Evolutionary conservation across 2,329 filamentous ascomycete genomes (phyloP), one percentile per base, ranked within the genome.

Genomic region (Colletotrichum coccodes): DNA sequence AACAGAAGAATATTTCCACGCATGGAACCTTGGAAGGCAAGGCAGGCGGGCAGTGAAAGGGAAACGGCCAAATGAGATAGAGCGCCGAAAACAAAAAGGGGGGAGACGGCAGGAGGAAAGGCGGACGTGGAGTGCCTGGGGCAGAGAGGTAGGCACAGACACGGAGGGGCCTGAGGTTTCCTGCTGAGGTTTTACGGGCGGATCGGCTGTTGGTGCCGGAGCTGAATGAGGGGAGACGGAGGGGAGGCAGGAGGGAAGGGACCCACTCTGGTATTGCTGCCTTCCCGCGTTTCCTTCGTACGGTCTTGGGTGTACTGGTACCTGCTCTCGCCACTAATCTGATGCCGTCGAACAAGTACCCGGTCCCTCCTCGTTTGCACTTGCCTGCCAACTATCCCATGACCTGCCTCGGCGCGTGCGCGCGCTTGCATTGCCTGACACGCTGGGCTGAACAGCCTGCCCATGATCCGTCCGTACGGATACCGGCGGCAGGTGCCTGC

Each of bases 201-300:
- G 66, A 70, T 70, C 69, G 69, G 69, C 66, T 70, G 69, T 38
- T 62, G 69, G 60, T 66, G 69, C 69, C 69, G 69, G 69, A 70
- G 65, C 68, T 71, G 64, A 59, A 52, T 64, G 60, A 64, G 49
- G 56, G 30, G 53, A 44, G 12, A 64, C 53, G 61, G 54, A 65
- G 40, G 54, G 62, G 36, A 65, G 30, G 26, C 30, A 65, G 65
- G 61, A 69, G 61, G 21, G 12, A 50, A 49, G 38, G 28, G 56
- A 6, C 28, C 65, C 65, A 68, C 65, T 60, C 18, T 60, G 42
- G 42, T 49, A 34, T 42, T n/a, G 42, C 40, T 44, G 38, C 62
- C 49, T 60, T 50, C 65, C 62, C 40, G 52, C 40, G 40, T 63
- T 50, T 36, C 38, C 46, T 46, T 40, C 30, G n/a, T n/a, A 9